A percentile compares a stretch with the other conserved stretches of the same genome.
These are phyloP conservation scores for Stephania japonica DNA, from an alignment of 164 flowering plant genomes.

Conservation along the genomic window DNA sequence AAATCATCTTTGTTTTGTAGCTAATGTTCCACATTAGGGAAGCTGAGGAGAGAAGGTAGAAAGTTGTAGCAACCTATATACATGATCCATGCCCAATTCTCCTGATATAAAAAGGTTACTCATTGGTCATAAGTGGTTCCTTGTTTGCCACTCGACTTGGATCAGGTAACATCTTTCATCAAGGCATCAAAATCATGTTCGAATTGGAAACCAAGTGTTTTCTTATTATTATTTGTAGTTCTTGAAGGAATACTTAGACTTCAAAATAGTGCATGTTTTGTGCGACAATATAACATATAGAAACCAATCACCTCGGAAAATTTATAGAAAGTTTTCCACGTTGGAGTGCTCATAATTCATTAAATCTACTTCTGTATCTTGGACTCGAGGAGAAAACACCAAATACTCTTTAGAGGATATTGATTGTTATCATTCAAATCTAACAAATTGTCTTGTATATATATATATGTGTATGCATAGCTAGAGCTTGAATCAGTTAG, in stretches of 20 bases:
- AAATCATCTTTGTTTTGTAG: conserved; percentile 37
- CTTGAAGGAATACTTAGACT: background rate
- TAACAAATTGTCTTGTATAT: too few relatives aligned
- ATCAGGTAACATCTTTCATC: background rate
- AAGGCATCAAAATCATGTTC: background rate
- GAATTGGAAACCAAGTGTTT: background rate
- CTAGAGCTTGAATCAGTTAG: too few relatives aligned
- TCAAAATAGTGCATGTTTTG: too few relatives aligned
- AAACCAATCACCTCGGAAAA: too few relatives aligned
- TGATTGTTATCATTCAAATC: too few relatives aligned
- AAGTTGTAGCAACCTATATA: background rate
- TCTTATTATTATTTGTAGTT: background rate
- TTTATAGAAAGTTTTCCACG: too few relatives aligned
- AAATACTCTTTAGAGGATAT: too few relatives aligned
- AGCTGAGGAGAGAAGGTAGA: conserved; percentile 28
- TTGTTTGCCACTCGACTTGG: background rate
- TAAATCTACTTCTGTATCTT: too few relatives aligned
- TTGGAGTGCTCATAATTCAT: too few relatives aligned
- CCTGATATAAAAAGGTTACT: conserved; percentile 2
- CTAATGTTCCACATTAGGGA: conserved; percentile 78
- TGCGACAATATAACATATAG: too few relatives aligned
- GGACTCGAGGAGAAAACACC: too few relatives aligned
- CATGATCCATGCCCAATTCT: background rate
- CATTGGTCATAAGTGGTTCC: background rate
- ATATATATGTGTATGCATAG: too few relatives aligned